Evolutionary conservation across 306 rosid species (phyloP).

Genomic region (Rosa chinensis): DNA sequence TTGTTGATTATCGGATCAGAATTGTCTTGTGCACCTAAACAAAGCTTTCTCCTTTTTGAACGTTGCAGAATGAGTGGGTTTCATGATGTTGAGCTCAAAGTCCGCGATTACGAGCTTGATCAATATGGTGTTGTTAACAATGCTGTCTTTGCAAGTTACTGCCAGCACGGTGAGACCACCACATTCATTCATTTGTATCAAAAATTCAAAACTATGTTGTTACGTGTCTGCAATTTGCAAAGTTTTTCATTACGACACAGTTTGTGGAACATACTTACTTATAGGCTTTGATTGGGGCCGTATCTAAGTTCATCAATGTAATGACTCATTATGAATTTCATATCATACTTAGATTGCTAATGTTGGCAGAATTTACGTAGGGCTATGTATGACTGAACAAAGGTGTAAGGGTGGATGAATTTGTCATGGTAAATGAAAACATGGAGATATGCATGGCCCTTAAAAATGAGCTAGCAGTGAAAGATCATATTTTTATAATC

Average conservation of each 20-base stretch:
- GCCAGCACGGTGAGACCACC: constrained; percentile 73
- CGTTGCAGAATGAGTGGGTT: constrained; percentile 69
- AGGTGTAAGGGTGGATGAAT: not conserved
- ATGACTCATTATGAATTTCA: not conserved
- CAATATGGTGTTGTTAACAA: constrained; percentile 93
- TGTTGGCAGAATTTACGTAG: not conserved
- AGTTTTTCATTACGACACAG: not conserved
- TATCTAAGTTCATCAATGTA: not conserved
- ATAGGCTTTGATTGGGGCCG: not conserved
- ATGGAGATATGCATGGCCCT: not conserved
- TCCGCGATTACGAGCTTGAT: constrained; percentile 90
- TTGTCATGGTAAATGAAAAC: not conserved
- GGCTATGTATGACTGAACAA: not conserved
- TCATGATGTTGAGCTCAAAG: constrained; percentile 66
- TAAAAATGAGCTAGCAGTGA: not conserved
- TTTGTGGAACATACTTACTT: not conserved
- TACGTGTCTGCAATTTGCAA: not conserved
- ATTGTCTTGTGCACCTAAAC: not conserved
- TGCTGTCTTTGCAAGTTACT: constrained; percentile 88
- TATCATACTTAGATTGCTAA: not conserved
- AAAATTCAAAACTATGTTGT: not conserved
- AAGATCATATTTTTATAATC: not conserved
- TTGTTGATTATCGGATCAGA: not conserved
- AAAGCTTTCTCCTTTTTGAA: constrained; percentile 11
- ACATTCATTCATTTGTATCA: constrained; percentile 3